Percentiles rank a stretch among this genome's conserved stretches.
These are phyloP conservation scores for Coelastrella sp. DNA, from an alignment of 139 green algal genomes.

Conservation along the genomic window DNA sequence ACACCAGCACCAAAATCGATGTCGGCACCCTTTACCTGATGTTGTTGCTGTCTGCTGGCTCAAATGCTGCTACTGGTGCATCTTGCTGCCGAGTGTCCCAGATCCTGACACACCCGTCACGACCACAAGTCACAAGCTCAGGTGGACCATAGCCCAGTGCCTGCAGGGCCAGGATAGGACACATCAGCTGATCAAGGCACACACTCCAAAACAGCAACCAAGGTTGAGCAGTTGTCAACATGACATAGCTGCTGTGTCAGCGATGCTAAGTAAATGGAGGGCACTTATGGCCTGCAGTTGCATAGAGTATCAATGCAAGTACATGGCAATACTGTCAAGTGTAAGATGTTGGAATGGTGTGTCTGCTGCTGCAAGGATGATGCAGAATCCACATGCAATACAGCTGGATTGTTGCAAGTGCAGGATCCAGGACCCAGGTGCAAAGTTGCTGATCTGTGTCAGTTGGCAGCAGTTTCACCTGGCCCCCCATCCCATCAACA, in stretches of 20 bases:
- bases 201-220: too few relatives aligned
- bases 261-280: neutral
- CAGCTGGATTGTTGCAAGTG: neutral
- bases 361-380: too few relatives aligned
- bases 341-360: too few relatives aligned
- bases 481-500: conserved; percentile 85
- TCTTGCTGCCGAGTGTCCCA: conserved; percentile 89
- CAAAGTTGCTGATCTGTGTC: neutral
- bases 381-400: neutral
- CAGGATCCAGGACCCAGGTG: neutral
- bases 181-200: neutral
- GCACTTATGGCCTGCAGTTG: too few relatives aligned
- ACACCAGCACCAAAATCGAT: neutral
- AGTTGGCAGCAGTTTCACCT: conserved; percentile 50
- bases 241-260: neutral
- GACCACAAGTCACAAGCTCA: conserved; percentile 85
- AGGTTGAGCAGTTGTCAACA: too few relatives aligned
- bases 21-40: conserved; percentile 47
- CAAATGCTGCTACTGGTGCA: conserved; percentile 85
- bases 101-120: conserved; percentile 88
- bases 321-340: too few relatives aligned
- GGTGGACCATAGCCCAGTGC: conserved; percentile 76
- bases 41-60: conserved; percentile 72
- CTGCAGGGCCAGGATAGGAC: neutral
- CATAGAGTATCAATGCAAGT: too few relatives aligned